A percentile compares a stretch with the other conserved stretches of the same genome.
Conservation (phyloP, 2,329 filamentous ascomycete species). For the Fusarium solani-melongenae region DNA sequence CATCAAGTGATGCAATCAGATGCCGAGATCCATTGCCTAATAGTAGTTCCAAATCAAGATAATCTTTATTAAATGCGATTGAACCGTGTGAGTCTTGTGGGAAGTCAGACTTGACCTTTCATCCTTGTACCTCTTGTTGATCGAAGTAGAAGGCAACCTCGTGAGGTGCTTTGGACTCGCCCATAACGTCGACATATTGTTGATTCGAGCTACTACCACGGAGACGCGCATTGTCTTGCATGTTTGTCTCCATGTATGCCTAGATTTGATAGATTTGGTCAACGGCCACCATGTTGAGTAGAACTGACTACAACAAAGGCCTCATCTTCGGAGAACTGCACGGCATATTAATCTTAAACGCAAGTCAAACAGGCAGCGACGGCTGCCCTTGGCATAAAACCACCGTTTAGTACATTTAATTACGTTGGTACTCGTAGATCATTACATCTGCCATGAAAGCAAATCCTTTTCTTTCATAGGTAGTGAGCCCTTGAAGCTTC, state of each 20-base stretch:
- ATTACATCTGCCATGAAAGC: background rate
- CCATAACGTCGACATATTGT: background rate
- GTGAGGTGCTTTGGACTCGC: background rate
- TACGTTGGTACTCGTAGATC: slow-evolving; percentile 8
- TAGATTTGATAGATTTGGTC: background rate
- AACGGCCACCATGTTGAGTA: background rate
- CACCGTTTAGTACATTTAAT: background rate
- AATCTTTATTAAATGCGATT: background rate
- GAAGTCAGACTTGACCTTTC: background rate
- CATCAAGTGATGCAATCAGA: slow-evolving; percentile 27
- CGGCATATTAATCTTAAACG: too few species aligned
- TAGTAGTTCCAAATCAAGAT: background rate
- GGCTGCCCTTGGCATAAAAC: background rate
- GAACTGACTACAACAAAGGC: background rate
- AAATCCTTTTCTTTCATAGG: background rate
- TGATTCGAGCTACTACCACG: background rate
- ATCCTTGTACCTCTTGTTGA: background rate
- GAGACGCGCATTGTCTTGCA: background rate
- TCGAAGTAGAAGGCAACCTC: background rate
- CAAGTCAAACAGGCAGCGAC: background rate
- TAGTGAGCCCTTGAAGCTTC: background rate
- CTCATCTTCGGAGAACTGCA: background rate
- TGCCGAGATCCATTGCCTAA: background rate
- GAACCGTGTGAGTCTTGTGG: background rate
- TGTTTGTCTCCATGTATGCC: background rate